These are phyloP conservation scores for Entrophospora sp. DNA, from an alignment of 192 early-diverging fungal species.

Conservation along the genomic window DNA sequence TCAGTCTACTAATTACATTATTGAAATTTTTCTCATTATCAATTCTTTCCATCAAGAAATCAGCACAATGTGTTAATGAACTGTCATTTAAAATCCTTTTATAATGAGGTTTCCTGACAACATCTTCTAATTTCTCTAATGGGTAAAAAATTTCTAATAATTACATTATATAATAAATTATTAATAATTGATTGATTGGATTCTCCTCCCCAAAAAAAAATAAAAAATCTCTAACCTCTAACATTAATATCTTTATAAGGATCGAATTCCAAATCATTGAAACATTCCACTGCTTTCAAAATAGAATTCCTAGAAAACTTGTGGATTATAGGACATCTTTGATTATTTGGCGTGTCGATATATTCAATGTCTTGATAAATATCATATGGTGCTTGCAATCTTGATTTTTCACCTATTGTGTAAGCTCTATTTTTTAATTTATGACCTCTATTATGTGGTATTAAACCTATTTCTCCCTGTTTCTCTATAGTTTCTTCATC, in stretches of 20 bases:
- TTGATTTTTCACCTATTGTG: constrained; percentile 33
- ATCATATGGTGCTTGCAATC: constrained; percentile 34
- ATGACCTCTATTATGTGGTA: constrained; percentile 61
- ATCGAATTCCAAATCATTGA: constrained; percentile 44
- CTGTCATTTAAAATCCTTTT: constrained; percentile 42
- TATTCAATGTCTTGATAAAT: constrained; percentile 19
- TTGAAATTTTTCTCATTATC: constrained; percentile 54
- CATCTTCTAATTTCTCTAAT: constrained; percentile 45
- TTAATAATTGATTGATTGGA: not conserved
- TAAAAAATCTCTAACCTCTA: constrained; percentile 37
- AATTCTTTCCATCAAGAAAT: constrained; percentile 51
- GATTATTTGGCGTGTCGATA: not conserved
- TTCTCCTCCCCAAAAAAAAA: not conserved
- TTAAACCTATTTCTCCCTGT: constrained; percentile 38
- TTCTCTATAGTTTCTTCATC: constrained; percentile 22
- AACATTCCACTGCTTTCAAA: constrained; percentile 20
- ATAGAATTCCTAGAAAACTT: not conserved
- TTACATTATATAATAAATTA: not conserved
- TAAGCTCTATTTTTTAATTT: constrained; percentile 54
- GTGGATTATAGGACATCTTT: constrained; percentile 18
- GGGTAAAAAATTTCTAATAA: constrained; percentile 40
- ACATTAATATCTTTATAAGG: constrained; percentile 59
- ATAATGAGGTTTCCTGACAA: constrained; percentile 38
- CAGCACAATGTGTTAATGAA: constrained; percentile 45
- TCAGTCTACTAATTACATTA: constrained; percentile 46